Conservation (phyloP, 2,329 filamentous ascomycete genomes). For the Apiospora koreana region DNA sequence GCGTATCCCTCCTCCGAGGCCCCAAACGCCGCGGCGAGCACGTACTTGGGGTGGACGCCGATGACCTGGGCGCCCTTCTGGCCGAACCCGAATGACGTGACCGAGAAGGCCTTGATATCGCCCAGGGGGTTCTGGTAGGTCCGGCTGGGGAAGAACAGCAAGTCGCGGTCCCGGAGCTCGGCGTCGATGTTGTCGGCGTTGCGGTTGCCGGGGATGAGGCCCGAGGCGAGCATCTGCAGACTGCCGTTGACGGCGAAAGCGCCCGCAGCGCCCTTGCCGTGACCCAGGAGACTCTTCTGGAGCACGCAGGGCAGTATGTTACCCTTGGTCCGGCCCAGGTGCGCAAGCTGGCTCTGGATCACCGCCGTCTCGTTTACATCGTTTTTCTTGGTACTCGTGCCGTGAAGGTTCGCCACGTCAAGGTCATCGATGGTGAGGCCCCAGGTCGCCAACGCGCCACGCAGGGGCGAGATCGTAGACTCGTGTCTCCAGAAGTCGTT, state of each 20-base stretch:
- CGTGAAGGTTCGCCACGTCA: slow-evolving; percentile 38
- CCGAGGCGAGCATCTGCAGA: slow-evolving; percentile 35
- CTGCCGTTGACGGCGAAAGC: slow-evolving; percentile 33
- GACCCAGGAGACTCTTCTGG: slow-evolving; percentile 40
- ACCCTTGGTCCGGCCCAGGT: slow-evolving; percentile 35
- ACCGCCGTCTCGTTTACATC: slow-evolving; percentile 41
- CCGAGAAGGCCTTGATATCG: slow-evolving; percentile 33
- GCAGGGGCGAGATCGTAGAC: slow-evolving; percentile 33
- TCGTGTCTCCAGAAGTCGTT: slow-evolving; percentile 32
- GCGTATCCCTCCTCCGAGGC: slow-evolving; percentile 24
- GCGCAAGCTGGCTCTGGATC: slow-evolving; percentile 35
- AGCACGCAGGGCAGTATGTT: slow-evolving; percentile 33
- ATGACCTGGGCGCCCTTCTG: slow-evolving; percentile 43
- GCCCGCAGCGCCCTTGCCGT: slow-evolving; percentile 37
- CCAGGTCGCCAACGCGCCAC: slow-evolving; percentile 37
- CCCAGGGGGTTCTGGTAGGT: not conserved
- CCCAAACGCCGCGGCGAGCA: slow-evolving; percentile 27
- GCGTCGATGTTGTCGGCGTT: slow-evolving; percentile 39
- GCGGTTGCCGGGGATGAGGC: slow-evolving; percentile 36
- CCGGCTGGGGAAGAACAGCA: slow-evolving; percentile 33
- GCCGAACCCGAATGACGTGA: slow-evolving; percentile 46
- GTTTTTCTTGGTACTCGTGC: slow-evolving; percentile 40
- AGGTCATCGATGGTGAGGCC: slow-evolving; percentile 40
- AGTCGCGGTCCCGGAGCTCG: slow-evolving; percentile 28
- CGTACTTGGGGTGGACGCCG: slow-evolving; percentile 35